Evolutionary conservation across 2,329 filamentous ascomycete species (phyloP).

Genomic region (Scedosporium apiospermum): DNA sequence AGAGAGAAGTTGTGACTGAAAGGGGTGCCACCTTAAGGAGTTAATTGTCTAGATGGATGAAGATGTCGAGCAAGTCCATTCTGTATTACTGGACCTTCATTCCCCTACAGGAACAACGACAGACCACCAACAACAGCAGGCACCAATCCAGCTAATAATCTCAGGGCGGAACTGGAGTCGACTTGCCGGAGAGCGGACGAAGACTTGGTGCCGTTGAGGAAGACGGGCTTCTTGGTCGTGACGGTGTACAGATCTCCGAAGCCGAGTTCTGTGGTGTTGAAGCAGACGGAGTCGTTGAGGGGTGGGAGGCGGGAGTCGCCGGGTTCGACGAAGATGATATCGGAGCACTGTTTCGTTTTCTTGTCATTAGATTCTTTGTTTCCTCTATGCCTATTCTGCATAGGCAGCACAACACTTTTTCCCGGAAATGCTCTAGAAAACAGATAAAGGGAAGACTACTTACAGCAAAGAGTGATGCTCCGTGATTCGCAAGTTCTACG

Average conservation of each 20-base stretch:
- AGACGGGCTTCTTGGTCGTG: conserved; percentile 3
- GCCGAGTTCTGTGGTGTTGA: conserved; percentile 59
- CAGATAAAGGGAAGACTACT: conserved; percentile 18
- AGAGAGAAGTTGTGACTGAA: no score
- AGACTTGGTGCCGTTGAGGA: neutral
- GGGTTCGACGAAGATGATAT: conserved; percentile 59
- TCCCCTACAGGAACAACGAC: neutral
- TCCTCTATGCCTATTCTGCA: neutral
- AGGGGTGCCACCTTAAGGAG: neutral
- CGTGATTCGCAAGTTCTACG: conserved; percentile 64
- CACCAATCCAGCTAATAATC: neutral
- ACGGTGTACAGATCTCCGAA: conserved; percentile 55
- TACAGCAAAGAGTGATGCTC: conserved; percentile 64
- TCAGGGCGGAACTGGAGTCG: neutral
- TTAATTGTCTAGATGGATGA: neutral
- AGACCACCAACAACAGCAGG: neutral
- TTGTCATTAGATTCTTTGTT: neutral
- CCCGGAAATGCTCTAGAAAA: neutral
- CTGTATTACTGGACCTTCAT: neutral
- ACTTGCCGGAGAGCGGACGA: neutral
- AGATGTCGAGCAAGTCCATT: neutral
- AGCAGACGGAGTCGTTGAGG: conserved; percentile 52
- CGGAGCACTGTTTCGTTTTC: conserved; percentile 57
- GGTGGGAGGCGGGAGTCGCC: conserved; percentile 46
- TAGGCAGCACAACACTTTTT: neutral